Conservation (phyloP, 495 filamentous ascomycete genomes). For the Apiosordaria backusii region DNA sequence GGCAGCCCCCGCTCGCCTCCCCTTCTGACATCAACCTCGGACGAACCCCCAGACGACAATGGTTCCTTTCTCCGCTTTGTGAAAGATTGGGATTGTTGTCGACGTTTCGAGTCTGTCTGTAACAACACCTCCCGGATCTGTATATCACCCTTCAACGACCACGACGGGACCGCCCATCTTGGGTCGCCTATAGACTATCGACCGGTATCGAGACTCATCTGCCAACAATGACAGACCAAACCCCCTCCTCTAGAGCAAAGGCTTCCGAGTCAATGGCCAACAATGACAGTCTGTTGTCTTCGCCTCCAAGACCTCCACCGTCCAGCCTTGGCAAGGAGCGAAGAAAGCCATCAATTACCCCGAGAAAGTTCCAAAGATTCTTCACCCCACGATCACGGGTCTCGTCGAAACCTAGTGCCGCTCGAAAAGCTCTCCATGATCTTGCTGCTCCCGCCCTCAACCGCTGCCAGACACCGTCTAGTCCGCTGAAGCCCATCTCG, state of each 20-base stretch:
- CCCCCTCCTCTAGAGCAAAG: slow-evolving; percentile 20
- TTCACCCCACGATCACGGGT: slow-evolving; percentile 67
- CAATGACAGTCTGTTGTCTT: slow-evolving; percentile 32
- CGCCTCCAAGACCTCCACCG: slow-evolving; percentile 34
- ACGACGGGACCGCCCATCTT: neutral
- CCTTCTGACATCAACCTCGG: neutral
- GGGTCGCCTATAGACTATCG: neutral
- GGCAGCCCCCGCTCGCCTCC: slow-evolving; percentile 3
- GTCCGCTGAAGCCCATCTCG: slow-evolving; percentile 39
- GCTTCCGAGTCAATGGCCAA: slow-evolving; percentile 22
- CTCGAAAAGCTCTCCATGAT: slow-evolving; percentile 63
- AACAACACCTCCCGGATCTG: no score
- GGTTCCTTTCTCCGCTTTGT: neutral
- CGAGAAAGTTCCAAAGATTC: slow-evolving; percentile 72
- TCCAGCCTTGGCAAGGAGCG: slow-evolving; percentile 40
- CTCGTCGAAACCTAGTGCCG: slow-evolving; percentile 46
- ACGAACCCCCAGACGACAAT: neutral
- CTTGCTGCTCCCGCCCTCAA: slow-evolving; percentile 65
- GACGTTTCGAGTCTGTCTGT: neutral
- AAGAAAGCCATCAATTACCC: slow-evolving; percentile 58
- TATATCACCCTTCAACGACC: neutral
- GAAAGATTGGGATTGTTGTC: slow-evolving; percentile 4
- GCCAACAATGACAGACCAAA: slow-evolving; percentile 22
- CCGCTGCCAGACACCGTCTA: slow-evolving; percentile 49
- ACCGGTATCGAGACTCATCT: neutral